phyloP scores from a whole-genome alignment of 2,329 filamentous ascomycete genomes.

The Epicoccum sorghinum region DNA sequence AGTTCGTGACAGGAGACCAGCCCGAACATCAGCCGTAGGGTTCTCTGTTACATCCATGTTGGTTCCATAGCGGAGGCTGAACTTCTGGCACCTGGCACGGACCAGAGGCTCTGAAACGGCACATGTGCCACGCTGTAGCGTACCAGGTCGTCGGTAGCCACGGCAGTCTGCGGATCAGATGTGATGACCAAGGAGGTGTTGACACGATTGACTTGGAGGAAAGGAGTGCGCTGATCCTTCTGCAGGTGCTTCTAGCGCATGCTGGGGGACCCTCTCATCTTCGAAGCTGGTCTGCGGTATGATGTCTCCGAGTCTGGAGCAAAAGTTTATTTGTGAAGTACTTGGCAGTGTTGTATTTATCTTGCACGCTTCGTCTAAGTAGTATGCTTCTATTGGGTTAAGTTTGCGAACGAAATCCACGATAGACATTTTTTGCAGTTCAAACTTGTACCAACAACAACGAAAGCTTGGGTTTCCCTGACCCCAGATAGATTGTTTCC shows the following conservation, averaged over 20 bases:
- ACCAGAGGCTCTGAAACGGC: slow-evolving; percentile 5
- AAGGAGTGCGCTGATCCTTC: not conserved
- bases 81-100: slow-evolving; percentile 7
- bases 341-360: too few relatives aligned
- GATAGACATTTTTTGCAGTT: too few relatives aligned
- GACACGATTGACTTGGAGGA: not conserved
- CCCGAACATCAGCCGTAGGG: not conserved
- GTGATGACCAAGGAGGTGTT: not conserved
- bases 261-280: not conserved
- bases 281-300: too few relatives aligned
- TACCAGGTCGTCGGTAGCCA: not conserved
- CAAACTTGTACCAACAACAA: too few relatives aligned
- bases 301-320: too few relatives aligned
- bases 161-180: not conserved
- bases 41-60: not conserved
- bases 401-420: too few relatives aligned
- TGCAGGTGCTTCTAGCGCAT: not conserved
- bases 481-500: too few relatives aligned
- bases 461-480: too few relatives aligned
- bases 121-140: slow-evolving; percentile 1
- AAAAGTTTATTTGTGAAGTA: too few relatives aligned
- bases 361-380: too few relatives aligned
- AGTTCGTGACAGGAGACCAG: not conserved
- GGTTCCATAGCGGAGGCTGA: not conserved
- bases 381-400: too few relatives aligned